Evolutionary conservation across 495 filamentous ascomycete genomes (phyloP).

Genomic region (Glutinoglossum americanum): DNA sequence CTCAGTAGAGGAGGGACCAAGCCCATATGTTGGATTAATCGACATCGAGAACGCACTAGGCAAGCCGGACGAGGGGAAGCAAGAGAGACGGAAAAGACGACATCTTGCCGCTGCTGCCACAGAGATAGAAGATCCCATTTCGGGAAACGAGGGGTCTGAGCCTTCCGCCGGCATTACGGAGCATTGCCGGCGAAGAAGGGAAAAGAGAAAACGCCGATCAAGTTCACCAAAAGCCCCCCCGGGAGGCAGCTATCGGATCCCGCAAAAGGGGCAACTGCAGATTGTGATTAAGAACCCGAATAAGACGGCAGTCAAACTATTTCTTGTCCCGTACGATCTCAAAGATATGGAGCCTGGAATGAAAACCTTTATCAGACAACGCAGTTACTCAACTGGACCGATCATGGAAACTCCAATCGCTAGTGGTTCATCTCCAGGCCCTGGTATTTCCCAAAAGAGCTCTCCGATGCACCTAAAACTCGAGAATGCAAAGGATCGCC

Average conservation of each 20-base stretch:
- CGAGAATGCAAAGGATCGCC: conserved; percentile 34
- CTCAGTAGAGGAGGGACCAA: conserved; percentile 59
- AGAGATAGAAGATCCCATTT: conserved; percentile 11
- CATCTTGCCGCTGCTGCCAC: conserved; percentile 21
- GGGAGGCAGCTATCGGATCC: conserved; percentile 82
- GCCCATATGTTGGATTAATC: conserved; percentile 86
- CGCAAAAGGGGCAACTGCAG: conserved; percentile 84
- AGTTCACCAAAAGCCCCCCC: conserved; percentile 39
- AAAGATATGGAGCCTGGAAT: conserved; percentile 87
- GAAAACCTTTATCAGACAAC: conserved; percentile 91
- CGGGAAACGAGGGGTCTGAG: conserved; percentile 5
- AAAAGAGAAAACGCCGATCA: conserved; percentile 19
- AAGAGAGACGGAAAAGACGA: conserved; percentile 21
- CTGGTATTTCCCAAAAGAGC: neutral
- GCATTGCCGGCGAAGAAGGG: neutral
- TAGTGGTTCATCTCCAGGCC: conserved; percentile 13
- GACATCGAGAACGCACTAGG: conserved; percentile 66
- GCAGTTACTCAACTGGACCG: conserved; percentile 77
- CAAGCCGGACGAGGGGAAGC: conserved; percentile 25
- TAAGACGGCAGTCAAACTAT: conserved; percentile 89
- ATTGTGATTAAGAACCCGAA: conserved; percentile 95
- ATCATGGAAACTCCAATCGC: conserved; percentile 45
- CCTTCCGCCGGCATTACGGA: neutral
- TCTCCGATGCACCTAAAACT: conserved; percentile 6
- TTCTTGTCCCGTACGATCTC: conserved; percentile 86